phyloP scores from a whole-genome alignment of 805 yeast species.

The Saccharomycopsis fodiens region DNA sequence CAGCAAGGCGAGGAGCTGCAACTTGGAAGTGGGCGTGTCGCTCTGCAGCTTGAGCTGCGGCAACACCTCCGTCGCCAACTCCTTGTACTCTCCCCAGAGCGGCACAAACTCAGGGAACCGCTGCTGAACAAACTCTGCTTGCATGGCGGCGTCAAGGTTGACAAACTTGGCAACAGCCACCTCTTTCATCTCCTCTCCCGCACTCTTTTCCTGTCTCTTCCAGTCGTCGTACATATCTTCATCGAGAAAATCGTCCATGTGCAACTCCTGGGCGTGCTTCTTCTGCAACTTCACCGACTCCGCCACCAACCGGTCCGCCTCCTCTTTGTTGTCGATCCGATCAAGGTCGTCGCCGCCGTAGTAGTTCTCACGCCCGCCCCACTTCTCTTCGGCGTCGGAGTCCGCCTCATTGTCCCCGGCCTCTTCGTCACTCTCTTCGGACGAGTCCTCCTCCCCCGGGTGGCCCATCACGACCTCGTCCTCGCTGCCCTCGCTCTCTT shows the following conservation, averaged over 20 bases:
- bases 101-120: conserved; percentile 83
- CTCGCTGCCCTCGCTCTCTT: conserved; percentile 10
- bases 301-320: conserved; percentile 68
- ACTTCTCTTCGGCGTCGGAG: conserved; percentile 35
- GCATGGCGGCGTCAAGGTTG: conserved; percentile 45
- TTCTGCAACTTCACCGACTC: conserved; percentile 87
- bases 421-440: conserved; percentile 27
- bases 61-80: conserved; percentile 35
- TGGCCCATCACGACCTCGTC: conserved; percentile 15
- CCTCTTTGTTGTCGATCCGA: conserved; percentile 45
- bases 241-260: conserved; percentile 68
- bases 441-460: conserved; percentile 21
- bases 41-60: conserved; percentile 24
- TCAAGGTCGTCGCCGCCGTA: conserved; percentile 49
- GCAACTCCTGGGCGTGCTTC: conserved; percentile 65
- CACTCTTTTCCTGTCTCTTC: conserved; percentile 34
- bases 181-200: conserved; percentile 26
- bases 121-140: conserved; percentile 44
- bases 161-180: conserved; percentile 38
- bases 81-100: conserved; percentile 51
- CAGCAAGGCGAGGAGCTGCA: conserved; percentile 63
- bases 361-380: conserved; percentile 40
- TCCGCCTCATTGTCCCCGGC: conserved; percentile 26
- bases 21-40: conserved; percentile 31
- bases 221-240: conserved; percentile 78